Base-by-base conservation (phyloP, 1,284 basidiomycete genomes). In the Ceratobasidium sp. region DNA sequence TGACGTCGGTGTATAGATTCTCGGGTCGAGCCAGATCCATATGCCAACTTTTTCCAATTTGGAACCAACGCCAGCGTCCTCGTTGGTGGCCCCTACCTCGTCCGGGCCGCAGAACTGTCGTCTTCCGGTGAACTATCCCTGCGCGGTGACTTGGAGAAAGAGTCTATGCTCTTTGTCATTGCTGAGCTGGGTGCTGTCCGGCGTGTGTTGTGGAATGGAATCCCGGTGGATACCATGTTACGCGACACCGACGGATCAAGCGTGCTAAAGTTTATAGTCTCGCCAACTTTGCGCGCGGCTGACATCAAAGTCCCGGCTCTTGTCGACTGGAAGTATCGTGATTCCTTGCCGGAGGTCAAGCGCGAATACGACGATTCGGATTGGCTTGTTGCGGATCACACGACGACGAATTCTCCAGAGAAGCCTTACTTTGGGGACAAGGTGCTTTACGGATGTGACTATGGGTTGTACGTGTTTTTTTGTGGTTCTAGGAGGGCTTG, bases 371-470 rank as follows among this genome's bases (percentile, higher is more conserved):
- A 89, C 77, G 93, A 95, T 82, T 83, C 84, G 2, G 81, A 81
- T 6, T 95, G 94, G 94, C 85, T 86, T 0, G 81, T 88, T 41
- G 94, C 93, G 41, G 87, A 94, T 80, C 89, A 90, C 79, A 93
- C 88, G 20, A 87, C 85, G 27, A 95, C 94, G 27, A 93, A 92
- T 80, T 90, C 92, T 78, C 92, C 92, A 0, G 86, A 86, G 76
- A 89, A 90, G 80, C 89, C 90, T 14, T 85, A 88, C 75, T 94
- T 92, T 81, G 94, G 94, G 1, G 71, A 74, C 41, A 92, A 93
- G 52, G 86, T 94, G 20, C 83, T 94, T 27, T 94, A 94, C 83
- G 93, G 92, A 0, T 94, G 93, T 81, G 93, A 94, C 83, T 95
- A 94, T 84, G 91, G 90, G 64, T 94, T 91, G 93, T 94, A 79